A percentile compares a stretch with the other conserved stretches of the same genome.
phyloP scores from a whole-genome alignment of 345 rosid genomes.

The Murraya koenigii region DNA sequence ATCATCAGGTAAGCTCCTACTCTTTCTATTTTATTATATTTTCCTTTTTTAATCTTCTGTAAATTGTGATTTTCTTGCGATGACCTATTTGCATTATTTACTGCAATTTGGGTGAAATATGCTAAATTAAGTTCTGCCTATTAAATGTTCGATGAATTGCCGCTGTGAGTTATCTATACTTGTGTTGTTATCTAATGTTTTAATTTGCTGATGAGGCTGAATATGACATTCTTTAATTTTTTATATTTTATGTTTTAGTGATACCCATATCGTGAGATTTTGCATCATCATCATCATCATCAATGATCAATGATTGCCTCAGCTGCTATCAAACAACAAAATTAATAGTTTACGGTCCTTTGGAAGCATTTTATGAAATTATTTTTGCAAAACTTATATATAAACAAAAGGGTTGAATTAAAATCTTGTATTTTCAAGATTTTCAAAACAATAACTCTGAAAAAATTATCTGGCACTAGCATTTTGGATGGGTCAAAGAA shows the following conservation, averaged over 20 bases:
- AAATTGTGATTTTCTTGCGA: not conserved
- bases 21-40: not conserved
- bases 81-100: not conserved
- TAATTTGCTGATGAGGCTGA: not conserved
- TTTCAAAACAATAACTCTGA: not conserved
- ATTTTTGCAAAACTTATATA: not conserved
- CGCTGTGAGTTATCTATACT: not conserved
- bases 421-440: not conserved
- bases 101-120: not conserved
- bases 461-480: not conserved
- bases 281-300: not conserved
- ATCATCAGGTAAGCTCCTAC: not conserved
- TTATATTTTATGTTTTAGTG: conserved; percentile 1
- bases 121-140: not conserved
- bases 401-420: not conserved
- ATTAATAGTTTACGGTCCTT: not conserved
- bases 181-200: not conserved
- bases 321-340: not conserved
- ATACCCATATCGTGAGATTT: not conserved
- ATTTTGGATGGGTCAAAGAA: not conserved
- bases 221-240: not conserved
- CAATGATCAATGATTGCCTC: not conserved
- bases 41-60: not conserved
- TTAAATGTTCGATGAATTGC: not conserved
- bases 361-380: not conserved